These are phyloP conservation scores for Marchantia paleacea DNA, from an alignment of 225 moss, liverwort and hornwort species.

Conservation along the genomic window DNA sequence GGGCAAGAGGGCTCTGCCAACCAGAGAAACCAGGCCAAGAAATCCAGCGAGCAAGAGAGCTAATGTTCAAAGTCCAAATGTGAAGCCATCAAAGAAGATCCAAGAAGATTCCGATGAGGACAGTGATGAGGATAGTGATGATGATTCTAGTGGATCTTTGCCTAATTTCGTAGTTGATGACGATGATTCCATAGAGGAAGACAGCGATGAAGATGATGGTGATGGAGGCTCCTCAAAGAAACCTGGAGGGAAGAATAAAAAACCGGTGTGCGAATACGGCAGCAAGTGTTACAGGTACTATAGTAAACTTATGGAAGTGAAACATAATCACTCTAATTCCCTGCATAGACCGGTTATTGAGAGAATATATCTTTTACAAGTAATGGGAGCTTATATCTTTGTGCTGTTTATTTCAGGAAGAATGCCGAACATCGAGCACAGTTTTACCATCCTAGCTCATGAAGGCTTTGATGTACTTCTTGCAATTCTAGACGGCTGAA, in stretches of 20 bases:
- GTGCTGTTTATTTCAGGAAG: slow-evolving; percentile 27
- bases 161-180: slow-evolving; percentile 22
- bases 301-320: no score
- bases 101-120: slow-evolving; percentile 8
- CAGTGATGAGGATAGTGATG: slow-evolving; percentile 6
- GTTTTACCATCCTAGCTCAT: slow-evolving; percentile 31
- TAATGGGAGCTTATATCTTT: neutral
- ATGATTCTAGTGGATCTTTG: slow-evolving; percentile 19
- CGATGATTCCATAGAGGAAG: slow-evolving; percentile 13
- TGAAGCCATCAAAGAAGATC: neutral
- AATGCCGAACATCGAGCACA: slow-evolving; percentile 36
- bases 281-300: slow-evolving; percentile 41
- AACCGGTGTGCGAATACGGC: slow-evolving; percentile 36
- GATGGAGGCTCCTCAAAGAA: neutral
- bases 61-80: neutral
- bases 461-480: neutral
- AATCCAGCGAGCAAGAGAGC: neutral
- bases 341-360: no score
- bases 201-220: slow-evolving; percentile 1
- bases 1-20: neutral
- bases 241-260: neutral
- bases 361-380: no score
- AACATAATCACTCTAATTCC: no score
- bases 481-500: neutral
- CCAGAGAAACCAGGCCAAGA: slow-evolving; percentile 18